Percentiles rank a stretch among this genome's conserved stretches.
Conservation (phyloP, 768 basidiomycete genomes). For the Termitomyces sp. region DNA sequence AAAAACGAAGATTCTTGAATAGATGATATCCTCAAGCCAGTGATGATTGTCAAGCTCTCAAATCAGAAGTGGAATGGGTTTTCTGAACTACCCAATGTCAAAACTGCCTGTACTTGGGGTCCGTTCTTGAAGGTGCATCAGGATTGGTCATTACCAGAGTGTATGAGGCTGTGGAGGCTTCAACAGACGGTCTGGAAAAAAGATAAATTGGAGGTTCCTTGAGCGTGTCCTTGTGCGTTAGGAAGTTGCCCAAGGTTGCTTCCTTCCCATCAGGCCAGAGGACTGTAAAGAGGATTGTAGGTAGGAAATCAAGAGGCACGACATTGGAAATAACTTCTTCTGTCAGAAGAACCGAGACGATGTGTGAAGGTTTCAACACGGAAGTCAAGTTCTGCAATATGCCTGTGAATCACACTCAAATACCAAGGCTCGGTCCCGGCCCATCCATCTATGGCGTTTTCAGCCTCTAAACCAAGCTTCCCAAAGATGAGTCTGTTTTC, state of each 20-base stretch:
- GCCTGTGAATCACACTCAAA: no score
- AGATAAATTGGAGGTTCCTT: slow-evolving; percentile 48
- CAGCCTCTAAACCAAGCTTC: no score
- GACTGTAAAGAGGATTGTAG: slow-evolving; percentile 38
- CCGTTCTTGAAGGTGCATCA: slow-evolving; percentile 46
- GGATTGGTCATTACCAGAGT: slow-evolving; percentile 56
- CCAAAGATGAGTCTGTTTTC: no score
- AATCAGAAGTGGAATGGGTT: background rate
- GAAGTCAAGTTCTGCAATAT: no score
- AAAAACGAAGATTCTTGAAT: slow-evolving; percentile 24
- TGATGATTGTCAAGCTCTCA: slow-evolving; percentile 9
- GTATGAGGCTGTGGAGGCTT: slow-evolving; percentile 25
- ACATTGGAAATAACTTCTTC: slow-evolving; percentile 42
- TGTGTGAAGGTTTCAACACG: slow-evolving; percentile 13
- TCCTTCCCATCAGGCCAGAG: slow-evolving; percentile 36
- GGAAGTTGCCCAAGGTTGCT: slow-evolving; percentile 23
- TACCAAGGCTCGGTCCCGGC: no score
- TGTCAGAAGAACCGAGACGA: slow-evolving; percentile 27
- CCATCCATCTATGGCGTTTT: no score
- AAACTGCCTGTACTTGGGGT: slow-evolving; percentile 46
- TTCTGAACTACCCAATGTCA: slow-evolving; percentile 47
- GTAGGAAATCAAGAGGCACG: slow-evolving; percentile 30
- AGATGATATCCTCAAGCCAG: slow-evolving; percentile 28
- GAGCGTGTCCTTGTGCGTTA: slow-evolving; percentile 28
- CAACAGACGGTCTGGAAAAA: slow-evolving; percentile 32